Percentiles rank a stretch among this genome's conserved stretches.
Conservation (phyloP, 2,329 filamentous ascomycete genomes). For the Calonectria hawksworthii region DNA sequence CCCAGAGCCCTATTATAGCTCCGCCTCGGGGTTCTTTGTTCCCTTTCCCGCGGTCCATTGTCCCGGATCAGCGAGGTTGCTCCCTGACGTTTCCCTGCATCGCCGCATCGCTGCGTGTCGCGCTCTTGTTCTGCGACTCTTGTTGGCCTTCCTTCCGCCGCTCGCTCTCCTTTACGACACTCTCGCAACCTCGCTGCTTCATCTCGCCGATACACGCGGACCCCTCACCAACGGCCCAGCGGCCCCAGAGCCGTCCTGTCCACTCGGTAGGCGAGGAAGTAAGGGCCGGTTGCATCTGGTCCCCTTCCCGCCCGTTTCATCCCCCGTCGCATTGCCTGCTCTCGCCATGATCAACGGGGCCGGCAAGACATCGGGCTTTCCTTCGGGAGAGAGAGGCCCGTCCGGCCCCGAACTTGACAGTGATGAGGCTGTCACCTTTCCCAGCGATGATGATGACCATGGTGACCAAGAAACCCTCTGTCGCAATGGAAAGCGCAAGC, state of each 20-base stretch:
- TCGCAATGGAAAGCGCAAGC: conserved; percentile 67
- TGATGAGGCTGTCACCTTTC: conserved; percentile 55
- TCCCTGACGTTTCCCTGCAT: conserved; percentile 25
- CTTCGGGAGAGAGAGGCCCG: conserved; percentile 51
- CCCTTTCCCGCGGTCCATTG: conserved; percentile 29
- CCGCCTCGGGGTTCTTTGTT: conserved; percentile 25
- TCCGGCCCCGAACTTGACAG: conserved; percentile 58
- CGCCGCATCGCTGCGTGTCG: conserved; percentile 18
- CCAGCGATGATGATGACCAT: conserved; percentile 61
- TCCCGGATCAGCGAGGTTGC: conserved; percentile 31
- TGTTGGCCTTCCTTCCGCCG: background rate
- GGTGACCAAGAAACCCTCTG: conserved; percentile 54
- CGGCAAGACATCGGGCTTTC: conserved; percentile 42
- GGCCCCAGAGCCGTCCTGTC: conserved; percentile 16
- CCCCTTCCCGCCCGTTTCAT: conserved; percentile 11
- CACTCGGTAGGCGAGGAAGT: conserved; percentile 7
- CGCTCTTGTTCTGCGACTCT: conserved; percentile 9
- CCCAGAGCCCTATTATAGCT: conserved; percentile 17
- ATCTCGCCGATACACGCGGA: conserved; percentile 23
- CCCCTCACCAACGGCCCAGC: conserved; percentile 13
- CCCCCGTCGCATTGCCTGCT: conserved; percentile 23
- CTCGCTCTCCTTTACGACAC: background rate
- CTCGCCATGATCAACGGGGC: conserved; percentile 45
- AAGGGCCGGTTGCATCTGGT: conserved; percentile 19
- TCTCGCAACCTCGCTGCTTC: conserved; percentile 28